Base-by-base conservation (phyloP, 2,329 filamentous ascomycete species). In the Claviceps digitariae region DNA sequence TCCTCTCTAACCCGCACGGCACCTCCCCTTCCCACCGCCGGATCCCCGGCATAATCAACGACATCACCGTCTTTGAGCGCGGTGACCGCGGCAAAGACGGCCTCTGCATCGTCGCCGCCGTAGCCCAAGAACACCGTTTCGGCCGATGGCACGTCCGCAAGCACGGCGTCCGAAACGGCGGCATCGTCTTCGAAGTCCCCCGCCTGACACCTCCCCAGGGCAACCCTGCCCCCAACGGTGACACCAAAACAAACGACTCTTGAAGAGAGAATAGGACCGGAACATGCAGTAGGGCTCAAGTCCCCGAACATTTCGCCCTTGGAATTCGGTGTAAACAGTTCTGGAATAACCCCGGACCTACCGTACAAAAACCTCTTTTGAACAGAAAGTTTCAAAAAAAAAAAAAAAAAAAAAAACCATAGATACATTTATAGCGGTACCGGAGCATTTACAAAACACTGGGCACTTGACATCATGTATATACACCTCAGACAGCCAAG, bases 161-260 rank as follows among this genome's bases (percentile, higher is more conserved):
- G 47, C 73, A 72, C 5, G 74, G 72, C 8, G 88, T 82, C 4
- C 84, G 83, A 59, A 96, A 95, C 64, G 87, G 88, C 7, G 87
- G 86, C n/a, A 79, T 93, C 25, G 78, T 96, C 10, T 94, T 95
- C 64, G 90, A 95, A 66, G 80, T 96, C 36, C 79, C 86, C 15
- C 73, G 70, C 62, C 60, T 70, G 60, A 61, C 62, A 56, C 57
- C 58, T 20, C 60, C 31, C 31, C 9, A 54, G 52, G 60, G n/a
- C 4, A 5, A 46, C 13, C 17, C 43, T 1, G 1, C 43, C 8
- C 25, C 57, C n/a, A 69, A 72, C 52, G 70, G 67, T 21, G 62
- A 45, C 9, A n/a, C 13, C 15, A 21, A 29, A 20, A 5, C 21
- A 23, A 20, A 45, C 31, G 62, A 45, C 23, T 2, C 21, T 2